Base-by-base conservation (phyloP, 495 filamentous ascomycete species). In the Penicillium canescens region DNA sequence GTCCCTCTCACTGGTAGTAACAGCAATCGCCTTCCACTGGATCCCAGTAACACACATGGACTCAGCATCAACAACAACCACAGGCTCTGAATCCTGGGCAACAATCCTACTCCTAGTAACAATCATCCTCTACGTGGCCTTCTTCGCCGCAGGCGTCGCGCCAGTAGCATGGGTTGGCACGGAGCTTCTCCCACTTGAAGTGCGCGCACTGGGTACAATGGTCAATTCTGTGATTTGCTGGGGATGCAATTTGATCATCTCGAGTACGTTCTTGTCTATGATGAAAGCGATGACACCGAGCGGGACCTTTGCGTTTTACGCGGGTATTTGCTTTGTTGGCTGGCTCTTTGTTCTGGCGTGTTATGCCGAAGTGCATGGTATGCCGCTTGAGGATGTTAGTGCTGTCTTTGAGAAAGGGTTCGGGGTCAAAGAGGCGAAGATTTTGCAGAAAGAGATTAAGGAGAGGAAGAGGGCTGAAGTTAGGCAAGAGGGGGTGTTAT, bases 151-250 rank as follows among this genome's bases (percentile, higher is more conserved):
- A 1, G 71, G 71, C 8, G 69, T 80, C 16, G 74, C 73, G 7
- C 78, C 75, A 6, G 78, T 71, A 24, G 74, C 76, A 11, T 80
- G 77, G 77, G 61, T 81, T 12, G 64, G 65, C 5, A 73, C 68
- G 0, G 77, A 81, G 47, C 69, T 82, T 24, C 71, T 78, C 21
- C 76, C 77, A 13, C 68, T 80, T 35, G 78, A 81, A 57, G 75
- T 81, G 6, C 69, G 78, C 12, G 76, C 78, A 4, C 54, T 77
- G 16, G 75, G 77, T 7, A 81, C 77, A 3, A 80, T 82, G 78
- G 53, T 79, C 62, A 63, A 76, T 13, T 79, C 77, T 6, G 69
- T 74, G 26, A 73, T 73, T 3, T 78, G 74, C 66, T 80, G 76
- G 76, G 73, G 72, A 26, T 70, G 65, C 44, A 80, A 82, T 51